Conservation (phyloP, 106 monocot species). For the Dendrobium chrysotoxum region DNA sequence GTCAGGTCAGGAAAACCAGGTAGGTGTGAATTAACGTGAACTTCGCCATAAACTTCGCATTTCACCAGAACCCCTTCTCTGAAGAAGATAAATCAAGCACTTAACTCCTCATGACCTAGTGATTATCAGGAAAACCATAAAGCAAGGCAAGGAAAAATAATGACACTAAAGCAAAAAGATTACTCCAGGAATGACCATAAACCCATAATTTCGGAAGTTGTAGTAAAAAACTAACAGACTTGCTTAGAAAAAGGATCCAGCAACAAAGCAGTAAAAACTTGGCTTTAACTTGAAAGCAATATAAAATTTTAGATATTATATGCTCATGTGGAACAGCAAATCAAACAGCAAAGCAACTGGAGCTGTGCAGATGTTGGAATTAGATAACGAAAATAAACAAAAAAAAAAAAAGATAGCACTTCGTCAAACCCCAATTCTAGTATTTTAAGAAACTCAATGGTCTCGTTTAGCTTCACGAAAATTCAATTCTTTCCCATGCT, state of each 20-base stretch:
- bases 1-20: constrained; percentile 72
- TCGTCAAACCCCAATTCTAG: too few relatives aligned
- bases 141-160: too few relatives aligned
- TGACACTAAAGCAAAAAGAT: not conserved
- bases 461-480: too few relatives aligned
- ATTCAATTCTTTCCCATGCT: too few relatives aligned
- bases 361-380: too few relatives aligned
- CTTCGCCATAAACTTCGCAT: constrained; percentile 84
- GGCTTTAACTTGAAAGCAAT: not conserved
- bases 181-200: not conserved
- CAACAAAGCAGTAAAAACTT: too few relatives aligned
- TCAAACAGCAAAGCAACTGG: too few relatives aligned
- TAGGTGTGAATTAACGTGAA: constrained; percentile 63
- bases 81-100: constrained; percentile 9
- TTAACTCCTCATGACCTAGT: not conserved
- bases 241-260: not conserved
- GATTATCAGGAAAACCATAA: not conserved
- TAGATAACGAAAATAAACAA: too few relatives aligned
- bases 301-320: not conserved
- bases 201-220: not conserved
- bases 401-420: too few relatives aligned
- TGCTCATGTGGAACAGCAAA: not conserved
- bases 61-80: constrained; percentile 64
- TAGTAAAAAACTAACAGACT: not conserved
- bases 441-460: too few relatives aligned